Percentiles rank a stretch among this genome's conserved stretches.
Evolutionary conservation across 176 grass and related monocot species (phyloP).

Genomic region (Juncus effusus): DNA sequence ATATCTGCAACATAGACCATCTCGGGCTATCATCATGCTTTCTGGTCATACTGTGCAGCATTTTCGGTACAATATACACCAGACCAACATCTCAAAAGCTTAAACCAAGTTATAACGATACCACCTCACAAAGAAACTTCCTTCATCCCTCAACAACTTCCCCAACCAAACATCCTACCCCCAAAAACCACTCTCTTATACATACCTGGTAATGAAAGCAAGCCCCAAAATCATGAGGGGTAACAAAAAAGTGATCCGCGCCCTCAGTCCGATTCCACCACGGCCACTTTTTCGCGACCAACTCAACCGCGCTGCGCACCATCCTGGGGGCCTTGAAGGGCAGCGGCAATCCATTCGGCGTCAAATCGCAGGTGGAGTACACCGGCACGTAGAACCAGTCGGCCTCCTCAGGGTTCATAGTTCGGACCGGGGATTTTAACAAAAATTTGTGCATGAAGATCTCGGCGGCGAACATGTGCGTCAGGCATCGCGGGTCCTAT

Average conservation of each 20-base stretch:
- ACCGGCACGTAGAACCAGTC: conserved; percentile 93
- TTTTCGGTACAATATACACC: too few species aligned
- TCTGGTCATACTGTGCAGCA: too few species aligned
- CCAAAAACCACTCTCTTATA: too few species aligned
- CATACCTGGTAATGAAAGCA: conserved; percentile 97
- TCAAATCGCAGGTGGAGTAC: conserved; percentile 79
- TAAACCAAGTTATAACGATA: too few species aligned
- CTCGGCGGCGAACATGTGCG: conserved; percentile 89
- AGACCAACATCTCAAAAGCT: too few species aligned
- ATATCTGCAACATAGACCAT: too few species aligned
- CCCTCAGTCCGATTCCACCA: conserved; percentile 91
- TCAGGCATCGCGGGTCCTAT: conserved; percentile 66
- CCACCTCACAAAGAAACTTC: too few species aligned
- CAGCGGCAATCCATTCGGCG: conserved; percentile 62
- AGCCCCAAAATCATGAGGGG: conserved; percentile 86
- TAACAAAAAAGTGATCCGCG: conserved; percentile 93
- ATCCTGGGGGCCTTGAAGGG: conserved; percentile 77
- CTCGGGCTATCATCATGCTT: too few species aligned
- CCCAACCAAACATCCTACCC: too few species aligned
- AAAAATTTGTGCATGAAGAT: conserved; percentile 91
- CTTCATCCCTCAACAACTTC: too few species aligned
- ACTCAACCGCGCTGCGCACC: conserved; percentile 79
- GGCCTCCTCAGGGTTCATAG: conserved; percentile 63
- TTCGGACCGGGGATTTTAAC: conserved; percentile 70
- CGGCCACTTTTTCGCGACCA: conserved; percentile 69